Conservation (phyloP, 805 yeast species). For the Tetrapisispora iriomotensis region DNA sequence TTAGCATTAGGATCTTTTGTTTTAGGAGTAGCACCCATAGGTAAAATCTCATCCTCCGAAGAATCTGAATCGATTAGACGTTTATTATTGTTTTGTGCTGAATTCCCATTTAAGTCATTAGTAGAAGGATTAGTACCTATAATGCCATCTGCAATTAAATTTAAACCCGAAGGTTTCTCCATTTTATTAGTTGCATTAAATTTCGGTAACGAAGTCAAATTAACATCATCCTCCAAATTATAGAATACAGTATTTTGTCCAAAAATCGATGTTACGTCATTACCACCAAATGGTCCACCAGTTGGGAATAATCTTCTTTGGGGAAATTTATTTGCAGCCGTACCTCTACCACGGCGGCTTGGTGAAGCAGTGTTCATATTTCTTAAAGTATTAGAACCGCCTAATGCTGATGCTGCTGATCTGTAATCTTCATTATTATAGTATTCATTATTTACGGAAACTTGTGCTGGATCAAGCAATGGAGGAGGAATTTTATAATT, state of each 20-base stretch:
- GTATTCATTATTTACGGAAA: constrained; percentile 11
- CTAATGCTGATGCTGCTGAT: no score
- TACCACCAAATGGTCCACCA: constrained; percentile 96
- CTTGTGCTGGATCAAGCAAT: constrained; percentile 33
- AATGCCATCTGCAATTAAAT: no score
- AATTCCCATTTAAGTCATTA: background rate
- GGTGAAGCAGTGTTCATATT: constrained; percentile 16
- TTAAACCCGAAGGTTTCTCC: no score
- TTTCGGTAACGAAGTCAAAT: constrained; percentile 2
- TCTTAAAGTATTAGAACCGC: background rate
- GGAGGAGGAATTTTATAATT: constrained; percentile 85
- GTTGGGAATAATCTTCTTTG: constrained; percentile 78
- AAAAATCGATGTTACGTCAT: constrained; percentile 78
- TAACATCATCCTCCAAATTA: constrained; percentile 9
- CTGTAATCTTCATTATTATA: background rate
- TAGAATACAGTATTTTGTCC: constrained; percentile 48
- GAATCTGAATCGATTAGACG: constrained; percentile 44
- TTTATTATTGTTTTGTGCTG: constrained; percentile 21
- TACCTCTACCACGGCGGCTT: constrained; percentile 29
- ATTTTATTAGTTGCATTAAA: background rate
- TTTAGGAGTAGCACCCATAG: constrained; percentile 36
- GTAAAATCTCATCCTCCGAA: constrained; percentile 50
- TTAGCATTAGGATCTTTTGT: constrained; percentile 27
- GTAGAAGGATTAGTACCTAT: background rate
- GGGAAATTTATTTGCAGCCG: constrained; percentile 35